These are phyloP conservation scores for Metarhizium robertsii DNA, from an alignment of 2,329 filamentous ascomycete species.

Conservation along the genomic window DNA sequence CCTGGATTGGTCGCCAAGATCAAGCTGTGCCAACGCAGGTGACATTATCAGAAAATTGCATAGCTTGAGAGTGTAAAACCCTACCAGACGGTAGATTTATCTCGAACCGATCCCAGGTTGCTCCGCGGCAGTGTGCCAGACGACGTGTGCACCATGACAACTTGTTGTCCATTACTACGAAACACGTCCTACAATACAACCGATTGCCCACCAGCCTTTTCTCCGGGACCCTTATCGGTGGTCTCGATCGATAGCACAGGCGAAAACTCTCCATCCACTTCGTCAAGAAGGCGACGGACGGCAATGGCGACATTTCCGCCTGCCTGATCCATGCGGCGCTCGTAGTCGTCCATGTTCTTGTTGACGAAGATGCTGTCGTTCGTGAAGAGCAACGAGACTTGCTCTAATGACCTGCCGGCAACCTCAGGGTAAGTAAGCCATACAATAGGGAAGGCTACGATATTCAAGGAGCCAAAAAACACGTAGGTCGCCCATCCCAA, in stretches of 20 bases:
- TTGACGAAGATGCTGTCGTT: conserved; percentile 33
- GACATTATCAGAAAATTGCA: too few species aligned
- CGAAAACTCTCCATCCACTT: conserved; percentile 7
- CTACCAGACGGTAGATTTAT: too few species aligned
- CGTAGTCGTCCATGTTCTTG: conserved; percentile 31
- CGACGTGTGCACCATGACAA: too few species aligned
- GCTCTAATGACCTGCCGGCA: conserved; percentile 9
- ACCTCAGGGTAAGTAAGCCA: conserved; percentile 26
- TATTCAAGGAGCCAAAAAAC: conserved; percentile 40
- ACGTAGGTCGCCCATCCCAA: conserved; percentile 39
- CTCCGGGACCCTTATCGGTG: not conserved
- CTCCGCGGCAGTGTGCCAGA: too few species aligned
- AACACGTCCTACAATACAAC: not conserved
- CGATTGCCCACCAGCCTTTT: not conserved
- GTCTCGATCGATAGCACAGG: not conserved
- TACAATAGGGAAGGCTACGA: conserved; percentile 40
- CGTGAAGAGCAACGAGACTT: conserved; percentile 38
- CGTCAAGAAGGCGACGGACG: conserved; percentile 12
- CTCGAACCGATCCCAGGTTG: too few species aligned
- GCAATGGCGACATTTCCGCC: conserved; percentile 13
- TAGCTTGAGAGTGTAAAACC: too few species aligned
- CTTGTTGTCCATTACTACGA: too few species aligned
- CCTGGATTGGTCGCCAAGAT: too few species aligned
- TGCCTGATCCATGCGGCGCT: conserved; percentile 12
- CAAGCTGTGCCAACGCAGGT: too few species aligned